These are phyloP conservation scores for Cryphonectria nitschkei DNA, from an alignment of 2,329 filamentous ascomycete genomes.

Conservation along the genomic window DNA sequence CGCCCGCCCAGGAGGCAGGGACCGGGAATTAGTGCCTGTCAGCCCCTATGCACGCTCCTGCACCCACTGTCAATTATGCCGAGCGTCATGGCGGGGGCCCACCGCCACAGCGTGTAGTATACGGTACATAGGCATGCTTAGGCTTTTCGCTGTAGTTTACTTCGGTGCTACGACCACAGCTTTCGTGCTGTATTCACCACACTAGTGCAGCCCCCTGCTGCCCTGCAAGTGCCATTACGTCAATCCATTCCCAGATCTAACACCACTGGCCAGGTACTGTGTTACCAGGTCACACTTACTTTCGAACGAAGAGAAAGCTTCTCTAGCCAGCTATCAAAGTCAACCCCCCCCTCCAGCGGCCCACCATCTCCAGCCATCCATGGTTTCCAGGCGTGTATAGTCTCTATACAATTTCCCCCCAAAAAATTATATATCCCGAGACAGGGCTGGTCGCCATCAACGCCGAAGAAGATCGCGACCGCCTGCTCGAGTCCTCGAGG, in stretches of 20 bases:
- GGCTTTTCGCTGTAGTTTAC: neutral
- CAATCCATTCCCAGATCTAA: conserved; percentile 18
- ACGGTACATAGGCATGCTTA: neutral
- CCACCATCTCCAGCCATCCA: neutral
- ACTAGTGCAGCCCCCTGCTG: neutral
- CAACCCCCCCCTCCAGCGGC: neutral
- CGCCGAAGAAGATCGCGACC: conserved; percentile 8
- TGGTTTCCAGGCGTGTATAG: neutral
- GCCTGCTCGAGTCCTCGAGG: neutral
- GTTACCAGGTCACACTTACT: neutral
- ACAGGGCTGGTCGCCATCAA: conserved; percentile 17
- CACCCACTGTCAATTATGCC: neutral
- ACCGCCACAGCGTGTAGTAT: neutral
- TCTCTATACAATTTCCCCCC: neutral
- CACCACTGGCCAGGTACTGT: neutral
- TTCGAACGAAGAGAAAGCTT: neutral
- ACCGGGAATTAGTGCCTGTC: neutral
- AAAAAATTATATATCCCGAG: conserved; percentile 8
- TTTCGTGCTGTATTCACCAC: neutral
- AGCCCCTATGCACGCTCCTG: neutral
- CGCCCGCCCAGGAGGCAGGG: neutral
- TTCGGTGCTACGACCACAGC: too few species aligned
- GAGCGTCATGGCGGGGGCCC: neutral
- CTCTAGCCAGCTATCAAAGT: neutral
- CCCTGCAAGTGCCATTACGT: conserved; percentile 16